phyloP scores from a whole-genome alignment of 805 yeast species.

The Metschnikowia baotianmanensis region DNA sequence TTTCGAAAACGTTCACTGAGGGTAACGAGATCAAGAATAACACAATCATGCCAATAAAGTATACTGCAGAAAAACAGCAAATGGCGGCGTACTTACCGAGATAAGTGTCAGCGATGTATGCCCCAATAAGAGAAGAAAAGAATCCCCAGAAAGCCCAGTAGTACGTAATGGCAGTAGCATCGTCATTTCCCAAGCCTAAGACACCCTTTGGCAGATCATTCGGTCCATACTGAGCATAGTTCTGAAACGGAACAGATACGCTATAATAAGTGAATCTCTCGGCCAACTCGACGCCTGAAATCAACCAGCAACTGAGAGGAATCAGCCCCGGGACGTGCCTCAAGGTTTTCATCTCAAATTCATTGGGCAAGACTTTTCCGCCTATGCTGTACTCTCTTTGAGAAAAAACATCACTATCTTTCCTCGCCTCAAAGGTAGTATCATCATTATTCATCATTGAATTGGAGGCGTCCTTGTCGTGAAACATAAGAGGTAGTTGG shows the following conservation, averaged over 20 bases:
- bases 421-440: background rate
- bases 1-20: conserved; percentile 42
- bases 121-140: conserved; percentile 15
- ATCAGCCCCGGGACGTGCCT: conserved; percentile 43
- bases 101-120: conserved; percentile 62
- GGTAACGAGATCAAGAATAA: conserved; percentile 71
- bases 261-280: conserved; percentile 18
- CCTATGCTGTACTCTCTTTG: background rate
- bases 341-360: conserved; percentile 49
- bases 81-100: conserved; percentile 73
- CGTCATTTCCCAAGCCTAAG: conserved; percentile 10
- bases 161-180: conserved; percentile 16
- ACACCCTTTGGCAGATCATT: conserved; percentile 13
- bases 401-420: background rate
- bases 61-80: conserved; percentile 54
- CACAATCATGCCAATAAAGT: conserved; percentile 59
- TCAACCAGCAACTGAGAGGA: conserved; percentile 17
- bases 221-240: conserved; percentile 16
- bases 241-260: conserved; percentile 18
- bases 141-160: conserved; percentile 19
- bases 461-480: too few species aligned
- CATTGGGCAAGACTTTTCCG: conserved; percentile 47
- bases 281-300: conserved; percentile 16
- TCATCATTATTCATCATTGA: background rate
- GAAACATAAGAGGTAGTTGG: too few species aligned